phyloP scores from a whole-genome alignment of 2,329 filamentous ascomycete species.

The Fusarium sp. region DNA sequence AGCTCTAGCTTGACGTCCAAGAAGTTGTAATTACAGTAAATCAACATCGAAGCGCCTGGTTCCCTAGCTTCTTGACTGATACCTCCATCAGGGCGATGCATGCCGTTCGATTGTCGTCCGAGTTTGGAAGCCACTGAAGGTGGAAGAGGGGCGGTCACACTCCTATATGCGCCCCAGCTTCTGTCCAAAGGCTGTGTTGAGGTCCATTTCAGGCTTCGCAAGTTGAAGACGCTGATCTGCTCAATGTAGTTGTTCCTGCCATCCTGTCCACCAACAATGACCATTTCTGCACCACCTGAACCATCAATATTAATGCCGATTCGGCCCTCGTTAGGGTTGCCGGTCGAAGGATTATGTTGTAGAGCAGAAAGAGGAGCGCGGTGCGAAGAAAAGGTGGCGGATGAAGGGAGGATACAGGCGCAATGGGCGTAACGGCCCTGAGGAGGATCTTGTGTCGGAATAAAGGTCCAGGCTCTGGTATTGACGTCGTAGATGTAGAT shows the following conservation, averaged over 20 bases:
- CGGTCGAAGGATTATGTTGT: constrained; percentile 85
- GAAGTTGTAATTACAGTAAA: constrained; percentile 99
- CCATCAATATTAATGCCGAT: constrained; percentile 92
- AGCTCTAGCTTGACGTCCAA: constrained; percentile 95
- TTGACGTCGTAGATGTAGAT: constrained; percentile 94
- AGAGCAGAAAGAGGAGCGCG: constrained; percentile 87
- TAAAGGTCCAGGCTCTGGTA: constrained; percentile 84
- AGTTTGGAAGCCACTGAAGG: constrained; percentile 74
- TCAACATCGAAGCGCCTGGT: constrained; percentile 81
- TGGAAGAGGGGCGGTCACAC: constrained; percentile 87
- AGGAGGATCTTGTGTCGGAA: constrained; percentile 83
- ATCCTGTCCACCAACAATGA: constrained; percentile 96
- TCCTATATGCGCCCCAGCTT: constrained; percentile 95
- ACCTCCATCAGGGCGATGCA: constrained; percentile 58
- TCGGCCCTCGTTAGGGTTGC: constrained; percentile 87
- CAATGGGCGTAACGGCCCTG: constrained; percentile 98
- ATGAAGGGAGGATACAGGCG: constrained; percentile 89
- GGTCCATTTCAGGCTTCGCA: constrained; percentile 95
- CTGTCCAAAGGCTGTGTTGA: constrained; percentile 87
- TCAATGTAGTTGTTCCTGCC: constrained; percentile 99
- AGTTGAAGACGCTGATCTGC: constrained; percentile 97
- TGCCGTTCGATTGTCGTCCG: constrained; percentile 63
- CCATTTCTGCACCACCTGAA: constrained; percentile 93
- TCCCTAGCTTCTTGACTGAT: constrained; percentile 67
- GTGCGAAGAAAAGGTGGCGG: constrained; percentile 85